These are phyloP conservation scores for sorghum (Sorghum bicolor) DNA, from an alignment of 176 grass and related monocot genomes.

Conservation along the genomic window Sorghum_bicolor_NCBIv3 NC_012875.2:59509501-59510000, in stretches of 20 bases:
- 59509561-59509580: background rate
- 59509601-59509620: background rate
- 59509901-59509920: background rate
- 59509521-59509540: background rate
- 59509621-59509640: conserved; percentile 9
- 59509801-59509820: background rate
- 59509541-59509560: background rate
- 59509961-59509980: background rate
- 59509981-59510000: background rate
- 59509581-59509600: background rate
- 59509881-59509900: background rate
- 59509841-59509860: no score
- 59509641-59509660: conserved; percentile 27
- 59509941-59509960: background rate
- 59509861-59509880: background rate
- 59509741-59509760: background rate
- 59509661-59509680: conserved; percentile 13
- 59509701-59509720: background rate
- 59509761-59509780: conserved; percentile 4
- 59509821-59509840: background rate
- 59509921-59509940: background rate
- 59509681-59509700: background rate
- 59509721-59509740: background rate
- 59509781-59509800: background rate
- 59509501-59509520: background rate